These are phyloP conservation scores for Fraxinus floribunda DNA, from an alignment of 305 asterid species.

Conservation along the genomic window DNA sequence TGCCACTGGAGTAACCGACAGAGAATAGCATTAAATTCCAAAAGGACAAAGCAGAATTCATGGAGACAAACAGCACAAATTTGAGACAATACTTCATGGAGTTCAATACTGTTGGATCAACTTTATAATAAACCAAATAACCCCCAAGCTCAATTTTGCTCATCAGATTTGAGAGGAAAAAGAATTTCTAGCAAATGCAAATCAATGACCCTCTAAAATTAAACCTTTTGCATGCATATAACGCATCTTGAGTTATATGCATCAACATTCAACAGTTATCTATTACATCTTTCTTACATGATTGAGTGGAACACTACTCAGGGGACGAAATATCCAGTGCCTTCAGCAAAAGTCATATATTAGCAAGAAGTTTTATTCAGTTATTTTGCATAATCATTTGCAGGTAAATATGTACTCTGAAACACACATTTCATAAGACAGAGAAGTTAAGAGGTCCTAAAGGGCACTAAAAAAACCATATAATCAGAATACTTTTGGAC, in stretches of 20 bases:
- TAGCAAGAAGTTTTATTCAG: not conserved
- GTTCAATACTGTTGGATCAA: not conserved
- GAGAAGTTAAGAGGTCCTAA: constrained; percentile 7
- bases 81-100: not conserved
- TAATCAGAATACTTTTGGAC: not conserved
- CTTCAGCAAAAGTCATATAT: not conserved
- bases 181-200: not conserved
- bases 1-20: not conserved
- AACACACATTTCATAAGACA: constrained; percentile 10
- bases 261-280: not conserved
- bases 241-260: not conserved
- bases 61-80: not conserved
- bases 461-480: not conserved
- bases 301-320: not conserved
- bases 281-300: not conserved
- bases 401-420: not conserved
- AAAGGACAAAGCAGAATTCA: constrained; percentile 7
- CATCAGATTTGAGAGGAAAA: not conserved
- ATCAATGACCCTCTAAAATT: not conserved
- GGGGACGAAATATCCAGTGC: not conserved
- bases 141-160: not conserved
- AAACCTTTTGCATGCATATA: constrained; percentile 8
- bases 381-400: not conserved
- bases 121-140: not conserved
- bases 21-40: constrained; percentile 14